Base-by-base conservation (phyloP, 176 grass and related monocot genomes). In the Triticum timopheevii region DNA sequence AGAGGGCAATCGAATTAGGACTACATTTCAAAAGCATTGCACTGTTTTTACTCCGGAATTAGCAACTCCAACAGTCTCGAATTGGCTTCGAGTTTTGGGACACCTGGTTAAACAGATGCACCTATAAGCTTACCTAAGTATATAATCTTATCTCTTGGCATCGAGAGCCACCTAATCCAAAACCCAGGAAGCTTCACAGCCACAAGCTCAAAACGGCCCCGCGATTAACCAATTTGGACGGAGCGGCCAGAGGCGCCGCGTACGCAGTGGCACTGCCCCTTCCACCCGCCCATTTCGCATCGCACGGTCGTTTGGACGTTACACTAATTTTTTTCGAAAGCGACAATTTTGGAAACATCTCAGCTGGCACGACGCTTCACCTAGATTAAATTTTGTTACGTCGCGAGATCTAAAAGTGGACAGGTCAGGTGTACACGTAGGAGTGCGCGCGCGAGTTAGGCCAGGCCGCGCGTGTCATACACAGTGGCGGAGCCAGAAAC, bases 171-270 rank as follows among this genome's bases (percentile, higher is more conserved):
- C 28, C 28, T 30, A 30, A 30, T 30, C 28, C 28, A 30, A 30
- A 30, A 30, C 28, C 28, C 28, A 30, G 28, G 28, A 30, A 30
- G 28, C 42, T 17, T 49, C 13, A 50, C 74, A 77, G 74, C 74
- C 74, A 77, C 74, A 58, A 76, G 73, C 73, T 52, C 47, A 77
- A 77, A 77, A 77, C 28, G 74, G 3, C 74, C 74, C 3, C 2
- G 4, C 5, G 4, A 77, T 34, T 73, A 79, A 85, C 75, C 17
- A 69, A 58, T 20, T 1, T 42, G 12, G 45, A 19, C 44, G n/a
- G 65, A 15, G 19, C 11, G 74, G 12, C 40, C 65, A 20, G 42
- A 69, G 45, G 64, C 42, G 44, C 64, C 27, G 74, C 74, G 74
- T 77, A 49, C 73, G 16, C 3, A 0, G 49, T 52, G 1, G 44